A percentile compares a stretch with the other conserved stretches of the same genome.
These are phyloP conservation scores for Yarrowia divulgata DNA, from an alignment of 805 yeast species.

Conservation along the genomic window DNA sequence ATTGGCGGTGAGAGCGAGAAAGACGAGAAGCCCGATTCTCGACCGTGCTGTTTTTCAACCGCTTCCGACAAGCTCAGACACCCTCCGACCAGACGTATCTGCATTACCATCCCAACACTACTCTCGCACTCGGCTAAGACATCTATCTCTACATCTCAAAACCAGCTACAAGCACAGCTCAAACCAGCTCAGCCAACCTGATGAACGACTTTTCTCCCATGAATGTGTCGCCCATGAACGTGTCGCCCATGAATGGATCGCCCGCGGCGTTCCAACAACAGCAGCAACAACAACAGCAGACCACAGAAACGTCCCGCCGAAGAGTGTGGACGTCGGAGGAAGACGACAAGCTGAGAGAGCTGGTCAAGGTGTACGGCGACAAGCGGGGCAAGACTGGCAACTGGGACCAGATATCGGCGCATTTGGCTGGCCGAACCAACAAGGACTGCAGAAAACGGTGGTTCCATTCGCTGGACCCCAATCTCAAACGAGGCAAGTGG, in stretches of 20 bases:
- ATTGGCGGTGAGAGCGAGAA: not conserved
- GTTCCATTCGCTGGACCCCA: constrained; percentile 85
- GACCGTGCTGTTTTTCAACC: not conserved
- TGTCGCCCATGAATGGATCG: constrained; percentile 34
- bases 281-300: constrained; percentile 17
- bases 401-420: constrained; percentile 52
- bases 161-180: too few species aligned
- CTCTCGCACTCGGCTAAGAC: too few species aligned
- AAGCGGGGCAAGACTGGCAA: constrained; percentile 57
- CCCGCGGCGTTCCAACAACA: constrained; percentile 15
- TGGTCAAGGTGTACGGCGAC: constrained; percentile 54
- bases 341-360: constrained; percentile 61
- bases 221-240: constrained; percentile 35
- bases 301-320: constrained; percentile 41
- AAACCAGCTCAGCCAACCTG: too few species aligned
- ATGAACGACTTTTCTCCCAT: constrained; percentile 38
- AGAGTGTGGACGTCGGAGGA: constrained; percentile 74
- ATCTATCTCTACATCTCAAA: too few species aligned
- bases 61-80: not conserved
- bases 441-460: constrained; percentile 89
- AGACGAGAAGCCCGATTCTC: constrained; percentile 11
- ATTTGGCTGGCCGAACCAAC: constrained; percentile 60
- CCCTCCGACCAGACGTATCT: not conserved
- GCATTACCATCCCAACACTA: too few species aligned
- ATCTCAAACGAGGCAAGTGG: constrained; percentile 85